A percentile compares a stretch with the other conserved stretches of the same genome.
Evolutionary conservation across 2,329 filamentous ascomycete genomes (phyloP).

Genomic region (Capronia epimyces): DNA sequence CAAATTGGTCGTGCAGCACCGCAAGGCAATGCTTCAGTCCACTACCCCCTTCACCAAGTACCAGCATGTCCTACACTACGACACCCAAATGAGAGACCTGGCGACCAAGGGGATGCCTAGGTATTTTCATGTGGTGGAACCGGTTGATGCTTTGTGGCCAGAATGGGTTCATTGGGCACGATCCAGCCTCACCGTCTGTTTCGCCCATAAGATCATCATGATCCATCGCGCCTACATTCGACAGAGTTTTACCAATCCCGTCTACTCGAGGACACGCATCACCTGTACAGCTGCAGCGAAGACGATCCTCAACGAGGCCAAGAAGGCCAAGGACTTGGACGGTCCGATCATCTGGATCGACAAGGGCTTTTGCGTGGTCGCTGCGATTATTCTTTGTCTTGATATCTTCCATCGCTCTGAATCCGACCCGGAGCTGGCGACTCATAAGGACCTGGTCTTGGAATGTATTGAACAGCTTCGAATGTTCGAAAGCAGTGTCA

Average conservation of each 20-base stretch:
- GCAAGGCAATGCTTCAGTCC: slow-evolving; percentile 35
- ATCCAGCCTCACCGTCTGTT: slow-evolving; percentile 31
- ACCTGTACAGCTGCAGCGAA: slow-evolving; percentile 39
- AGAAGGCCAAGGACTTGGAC: slow-evolving; percentile 31
- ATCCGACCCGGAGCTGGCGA: slow-evolving; percentile 12
- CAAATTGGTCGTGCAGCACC: slow-evolving; percentile 33
- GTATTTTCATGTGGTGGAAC: slow-evolving; percentile 34
- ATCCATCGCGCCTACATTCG: slow-evolving; percentile 39
- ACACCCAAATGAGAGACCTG: slow-evolving; percentile 35
- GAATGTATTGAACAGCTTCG: slow-evolving; percentile 16
- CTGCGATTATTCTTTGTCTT: slow-evolving; percentile 36
- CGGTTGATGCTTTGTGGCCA: slow-evolving; percentile 37
- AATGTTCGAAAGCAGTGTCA: slow-evolving; percentile 12
- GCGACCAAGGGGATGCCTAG: slow-evolving; percentile 34
- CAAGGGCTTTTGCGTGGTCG: slow-evolving; percentile 38
- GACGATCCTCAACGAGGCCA: slow-evolving; percentile 39
- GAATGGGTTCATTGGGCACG: slow-evolving; percentile 39
- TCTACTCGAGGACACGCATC: slow-evolving; percentile 41
- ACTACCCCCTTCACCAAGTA: slow-evolving; percentile 38
- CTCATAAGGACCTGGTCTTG: slow-evolving; percentile 15
- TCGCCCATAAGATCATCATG: slow-evolving; percentile 45
- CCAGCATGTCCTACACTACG: slow-evolving; percentile 39
- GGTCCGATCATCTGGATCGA: slow-evolving; percentile 43
- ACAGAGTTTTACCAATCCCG: slow-evolving; percentile 38
- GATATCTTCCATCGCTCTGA: slow-evolving; percentile 34